Percentiles rank a stretch among this genome's conserved stretches.
Evolutionary conservation across 179 eudicot genomes (phyloP).

Genomic region (Heliamphora ciliata): DNA sequence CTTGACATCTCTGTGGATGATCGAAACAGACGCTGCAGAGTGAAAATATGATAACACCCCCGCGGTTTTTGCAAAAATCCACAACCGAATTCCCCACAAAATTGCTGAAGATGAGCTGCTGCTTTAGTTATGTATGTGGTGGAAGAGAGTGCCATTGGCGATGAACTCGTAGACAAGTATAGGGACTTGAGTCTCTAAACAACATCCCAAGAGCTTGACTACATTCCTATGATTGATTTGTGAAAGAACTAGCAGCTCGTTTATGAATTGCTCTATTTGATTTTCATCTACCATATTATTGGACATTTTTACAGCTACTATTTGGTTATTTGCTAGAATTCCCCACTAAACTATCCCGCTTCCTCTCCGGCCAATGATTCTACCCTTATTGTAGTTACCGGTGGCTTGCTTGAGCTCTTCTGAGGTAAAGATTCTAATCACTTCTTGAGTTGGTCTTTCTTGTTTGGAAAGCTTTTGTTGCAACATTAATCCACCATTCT

Average conservation of each 20-base stretch:
- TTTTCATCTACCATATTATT: not conserved
- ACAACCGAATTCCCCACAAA: no score
- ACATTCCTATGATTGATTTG: not conserved
- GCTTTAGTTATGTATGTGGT: not conserved
- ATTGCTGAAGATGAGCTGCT: no score
- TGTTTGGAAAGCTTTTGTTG: not conserved
- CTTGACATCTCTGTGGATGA: no score
- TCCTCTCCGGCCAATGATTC: not conserved
- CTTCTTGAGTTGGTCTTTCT: not conserved
- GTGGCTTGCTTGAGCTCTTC: not conserved
- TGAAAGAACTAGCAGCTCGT: not conserved
- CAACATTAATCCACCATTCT: not conserved
- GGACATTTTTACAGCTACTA: not conserved
- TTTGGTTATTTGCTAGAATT: not conserved
- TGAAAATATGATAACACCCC: no score
- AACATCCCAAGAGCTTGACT: not conserved
- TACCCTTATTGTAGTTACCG: not conserved
- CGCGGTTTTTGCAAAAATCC: no score
- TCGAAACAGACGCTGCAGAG: no score
- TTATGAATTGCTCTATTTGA: not conserved
- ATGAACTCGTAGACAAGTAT: not conserved
- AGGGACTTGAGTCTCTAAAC: not conserved
- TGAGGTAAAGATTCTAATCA: not conserved
- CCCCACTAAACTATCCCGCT: not conserved
- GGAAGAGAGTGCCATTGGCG: not conserved